Evolutionary conservation across 2,329 filamentous ascomycete species (phyloP), one percentile per base, ranked within the genome.

Genomic region (Rhinocladiella mackenziei): DNA sequence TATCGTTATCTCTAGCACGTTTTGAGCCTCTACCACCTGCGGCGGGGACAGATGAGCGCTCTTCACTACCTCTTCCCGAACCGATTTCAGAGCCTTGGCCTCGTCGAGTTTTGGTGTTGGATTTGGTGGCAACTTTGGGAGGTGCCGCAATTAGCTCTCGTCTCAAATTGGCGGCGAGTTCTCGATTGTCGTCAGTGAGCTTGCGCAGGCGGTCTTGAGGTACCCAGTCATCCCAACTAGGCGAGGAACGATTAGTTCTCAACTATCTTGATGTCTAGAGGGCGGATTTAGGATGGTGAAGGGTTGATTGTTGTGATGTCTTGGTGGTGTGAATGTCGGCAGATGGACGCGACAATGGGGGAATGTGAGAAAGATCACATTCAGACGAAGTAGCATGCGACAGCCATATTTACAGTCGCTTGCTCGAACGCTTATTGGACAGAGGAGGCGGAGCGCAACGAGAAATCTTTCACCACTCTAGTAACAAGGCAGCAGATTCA

Each of bases 191-290:
- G 44, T 94, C 88, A 39, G 83, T 95, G 64, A 91, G 84, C 70
- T 96, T 96, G 62, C 89, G 84, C 50, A 98, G 83, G 56, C 92
- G 86, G 65, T 97, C 91, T 66, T 89, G 83, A 15, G 86, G 80
- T 32, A 97, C 92, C 91, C 91, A 97, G 70, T 98, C 92, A 70
- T 98, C 92, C 92, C 92, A 98, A 51, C 82, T 86, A 60, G 54
- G 35, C 8, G 22, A 36, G 18, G 15, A 36, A 19, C 1, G n/a
- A 35, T 52, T 30, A 49, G 45, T 23, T 37, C 40, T 36, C 7
- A n/a, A 15, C 9, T 20, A 22, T 3, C 22, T 13, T 20, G 17
- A 17, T 7, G 38, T 26, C 9, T 37, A n/a, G 19, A 19, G 20
- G 28, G 22, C 23, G 6, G 26, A 3, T 33, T 3, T 11, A 17